A percentile compares a stretch with the other conserved stretches of the same genome.
These are phyloP conservation scores for Eimeria falciformis DNA, from an alignment of 169 alveolate species.

Conservation along the genomic window DNA sequence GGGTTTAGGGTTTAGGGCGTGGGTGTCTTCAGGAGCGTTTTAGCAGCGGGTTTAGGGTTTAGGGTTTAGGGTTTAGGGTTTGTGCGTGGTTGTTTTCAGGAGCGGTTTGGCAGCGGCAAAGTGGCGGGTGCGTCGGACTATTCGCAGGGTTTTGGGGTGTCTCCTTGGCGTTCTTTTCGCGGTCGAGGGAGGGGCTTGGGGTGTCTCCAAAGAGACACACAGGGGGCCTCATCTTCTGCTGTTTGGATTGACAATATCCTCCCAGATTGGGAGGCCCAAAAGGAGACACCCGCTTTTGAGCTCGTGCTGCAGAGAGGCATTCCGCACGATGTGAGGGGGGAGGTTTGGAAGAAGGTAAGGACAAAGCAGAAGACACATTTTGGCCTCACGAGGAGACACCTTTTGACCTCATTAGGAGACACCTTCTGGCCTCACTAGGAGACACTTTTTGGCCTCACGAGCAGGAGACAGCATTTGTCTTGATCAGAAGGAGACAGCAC, in stretches of 20 bases:
- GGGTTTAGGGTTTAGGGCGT: not conserved
- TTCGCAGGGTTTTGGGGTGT: not conserved
- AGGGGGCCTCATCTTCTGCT: constrained; percentile 48
- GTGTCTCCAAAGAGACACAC: constrained; percentile 8
- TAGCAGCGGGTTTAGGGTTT: not conserved
- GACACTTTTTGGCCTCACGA: constrained; percentile 67
- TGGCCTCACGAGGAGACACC: constrained; percentile 65
- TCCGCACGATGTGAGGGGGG: constrained; percentile 72
- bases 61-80: not conserved
- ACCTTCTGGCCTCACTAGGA: constrained; percentile 64
- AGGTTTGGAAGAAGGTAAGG: no score
- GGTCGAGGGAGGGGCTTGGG: constrained; percentile 7
- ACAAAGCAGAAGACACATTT: constrained; percentile 57
- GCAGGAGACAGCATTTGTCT: constrained; percentile 1
- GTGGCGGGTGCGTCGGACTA: no score
- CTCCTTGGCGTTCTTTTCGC: not conserved
- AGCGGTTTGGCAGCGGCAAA: no score
- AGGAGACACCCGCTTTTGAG: not conserved
- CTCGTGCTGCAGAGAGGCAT: constrained; percentile 41
- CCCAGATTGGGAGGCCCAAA: constrained; percentile 65
- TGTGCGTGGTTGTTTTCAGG: no score
- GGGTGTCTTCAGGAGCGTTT: not conserved
- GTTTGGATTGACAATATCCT: constrained; percentile 63
- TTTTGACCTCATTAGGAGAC: constrained; percentile 59
- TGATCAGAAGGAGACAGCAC: not conserved